phyloP scores from a whole-genome alignment of 1,284 basidiomycete species.

The Ustilago xerochloae region DNA sequence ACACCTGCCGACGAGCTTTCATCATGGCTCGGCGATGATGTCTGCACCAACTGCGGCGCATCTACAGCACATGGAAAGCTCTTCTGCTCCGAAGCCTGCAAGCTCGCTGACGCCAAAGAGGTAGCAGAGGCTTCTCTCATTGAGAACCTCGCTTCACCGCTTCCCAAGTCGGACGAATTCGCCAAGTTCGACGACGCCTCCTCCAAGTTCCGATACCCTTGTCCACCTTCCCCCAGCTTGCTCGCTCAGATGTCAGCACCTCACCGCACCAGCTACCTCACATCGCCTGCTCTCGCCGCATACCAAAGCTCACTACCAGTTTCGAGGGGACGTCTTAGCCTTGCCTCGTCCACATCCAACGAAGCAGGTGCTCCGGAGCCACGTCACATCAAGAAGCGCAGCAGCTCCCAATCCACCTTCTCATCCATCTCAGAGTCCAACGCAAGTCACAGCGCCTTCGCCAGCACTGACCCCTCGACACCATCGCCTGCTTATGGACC shows the following conservation, averaged over 20 bases:
- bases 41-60: conserved; percentile 57
- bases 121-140: conserved; percentile 30
- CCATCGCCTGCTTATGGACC: conserved; percentile 49
- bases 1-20: conserved; percentile 57
- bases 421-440: conserved; percentile 60
- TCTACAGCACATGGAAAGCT: conserved; percentile 46
- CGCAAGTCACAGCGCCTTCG: conserved; percentile 45
- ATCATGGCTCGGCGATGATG: conserved; percentile 58
- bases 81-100: conserved; percentile 58
- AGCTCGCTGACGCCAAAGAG: conserved; percentile 46
- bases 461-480: conserved; percentile 52
- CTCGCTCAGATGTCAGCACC: conserved; percentile 55
- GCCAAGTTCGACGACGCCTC: conserved; percentile 13
- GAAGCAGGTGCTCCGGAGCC: conserved; percentile 10
- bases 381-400: conserved; percentile 42
- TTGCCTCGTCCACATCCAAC: conserved; percentile 22
- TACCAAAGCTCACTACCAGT: conserved; percentile 53
- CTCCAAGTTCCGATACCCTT: conserved; percentile 57
- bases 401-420: conserved; percentile 60
- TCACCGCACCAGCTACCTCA: conserved; percentile 43
- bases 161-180: conserved; percentile 24
- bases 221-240: conserved; percentile 57
- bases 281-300: conserved; percentile 56
- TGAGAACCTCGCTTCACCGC: conserved; percentile 27
- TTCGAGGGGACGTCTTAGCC: conserved; percentile 31